phyloP scores from a whole-genome alignment of 805 yeast species.

The Saccharomycopsis sp. region DNA sequence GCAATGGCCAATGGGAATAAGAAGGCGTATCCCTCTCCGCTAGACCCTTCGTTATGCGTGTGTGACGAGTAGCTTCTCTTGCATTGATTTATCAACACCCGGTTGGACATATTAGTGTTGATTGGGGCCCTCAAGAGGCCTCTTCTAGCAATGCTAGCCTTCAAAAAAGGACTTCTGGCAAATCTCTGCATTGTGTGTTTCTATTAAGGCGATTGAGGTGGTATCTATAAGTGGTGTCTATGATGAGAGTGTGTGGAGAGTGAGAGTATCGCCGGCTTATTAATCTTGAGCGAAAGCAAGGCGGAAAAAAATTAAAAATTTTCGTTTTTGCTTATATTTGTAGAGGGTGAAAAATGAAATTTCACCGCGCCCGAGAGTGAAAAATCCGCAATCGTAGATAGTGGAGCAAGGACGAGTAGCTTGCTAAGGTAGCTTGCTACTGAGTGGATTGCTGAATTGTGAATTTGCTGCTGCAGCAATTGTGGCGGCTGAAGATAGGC shows the following conservation, averaged over 20 bases:
- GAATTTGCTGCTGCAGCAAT: no score
- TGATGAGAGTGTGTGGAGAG: no score
- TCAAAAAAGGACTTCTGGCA: neutral
- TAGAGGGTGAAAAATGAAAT: neutral
- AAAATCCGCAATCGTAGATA: no score
- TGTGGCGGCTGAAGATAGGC: no score
- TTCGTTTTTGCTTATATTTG: neutral
- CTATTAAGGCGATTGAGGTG: neutral
- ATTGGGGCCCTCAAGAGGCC: neutral
- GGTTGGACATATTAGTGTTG: neutral
- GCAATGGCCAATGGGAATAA: constrained; percentile 13
- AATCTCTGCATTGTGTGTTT: neutral
- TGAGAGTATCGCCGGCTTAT: neutral
- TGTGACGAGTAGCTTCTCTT: constrained; percentile 6
- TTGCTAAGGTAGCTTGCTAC: no score
- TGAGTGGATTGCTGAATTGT: no score
- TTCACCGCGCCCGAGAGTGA: neutral
- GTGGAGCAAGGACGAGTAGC: no score
- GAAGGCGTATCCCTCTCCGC: neutral
- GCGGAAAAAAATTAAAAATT: neutral
- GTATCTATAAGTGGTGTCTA: no score
- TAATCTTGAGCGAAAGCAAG: neutral
- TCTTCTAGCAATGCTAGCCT: neutral
- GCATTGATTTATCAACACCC: neutral
- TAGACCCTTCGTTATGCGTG: neutral